These are phyloP conservation scores for Lumnitzera littorea DNA, from an alignment of 345 rosid genomes.

Conservation along the genomic window DNA sequence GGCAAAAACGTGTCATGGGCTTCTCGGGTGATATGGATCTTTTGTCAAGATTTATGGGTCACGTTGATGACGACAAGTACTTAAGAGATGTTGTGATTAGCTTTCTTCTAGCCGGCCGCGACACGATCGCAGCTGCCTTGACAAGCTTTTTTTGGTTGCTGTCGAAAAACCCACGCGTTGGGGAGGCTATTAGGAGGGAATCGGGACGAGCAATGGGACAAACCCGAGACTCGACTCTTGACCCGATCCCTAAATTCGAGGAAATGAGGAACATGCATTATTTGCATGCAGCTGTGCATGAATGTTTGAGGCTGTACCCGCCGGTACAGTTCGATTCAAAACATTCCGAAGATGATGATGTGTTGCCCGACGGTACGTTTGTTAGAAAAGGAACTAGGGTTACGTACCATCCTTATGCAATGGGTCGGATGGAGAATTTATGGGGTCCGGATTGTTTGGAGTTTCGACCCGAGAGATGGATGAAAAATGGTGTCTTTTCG, in stretches of 20 bases:
- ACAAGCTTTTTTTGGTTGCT: conserved; percentile 52
- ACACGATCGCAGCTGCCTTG: conserved; percentile 51
- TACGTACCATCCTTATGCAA: conserved; percentile 42
- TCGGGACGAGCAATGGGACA: conserved; percentile 24
- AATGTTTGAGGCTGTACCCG: conserved; percentile 49
- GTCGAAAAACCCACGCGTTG: conserved; percentile 32
- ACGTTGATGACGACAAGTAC: conserved; percentile 35
- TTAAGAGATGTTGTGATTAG: conserved; percentile 52
- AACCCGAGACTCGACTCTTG: conserved; percentile 1
- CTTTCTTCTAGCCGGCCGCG: conserved; percentile 56
- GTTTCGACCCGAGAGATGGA: conserved; percentile 34
- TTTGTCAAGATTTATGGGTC: conserved; percentile 50
- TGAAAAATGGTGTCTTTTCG: conserved; percentile 22
- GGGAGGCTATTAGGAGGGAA: conserved; percentile 32
- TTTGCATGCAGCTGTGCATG: conserved; percentile 42
- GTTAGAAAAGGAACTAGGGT: conserved; percentile 33
- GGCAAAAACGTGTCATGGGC: conserved; percentile 27
- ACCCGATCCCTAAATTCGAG: conserved; percentile 10
- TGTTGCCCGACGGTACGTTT: conserved; percentile 40
- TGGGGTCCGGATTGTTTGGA: conserved; percentile 36
- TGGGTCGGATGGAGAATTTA: conserved; percentile 39
- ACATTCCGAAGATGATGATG: conserved; percentile 42
- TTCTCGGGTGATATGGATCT: conserved; percentile 26
- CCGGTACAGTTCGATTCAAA: conserved; percentile 67
- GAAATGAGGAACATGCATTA: conserved; percentile 38